A percentile compares a stretch with the other conserved stretches of the same genome.
These are phyloP conservation scores for Candida sanyaensis DNA, from an alignment of 1,139 yeast genomes.

Conservation along the genomic window DNA sequence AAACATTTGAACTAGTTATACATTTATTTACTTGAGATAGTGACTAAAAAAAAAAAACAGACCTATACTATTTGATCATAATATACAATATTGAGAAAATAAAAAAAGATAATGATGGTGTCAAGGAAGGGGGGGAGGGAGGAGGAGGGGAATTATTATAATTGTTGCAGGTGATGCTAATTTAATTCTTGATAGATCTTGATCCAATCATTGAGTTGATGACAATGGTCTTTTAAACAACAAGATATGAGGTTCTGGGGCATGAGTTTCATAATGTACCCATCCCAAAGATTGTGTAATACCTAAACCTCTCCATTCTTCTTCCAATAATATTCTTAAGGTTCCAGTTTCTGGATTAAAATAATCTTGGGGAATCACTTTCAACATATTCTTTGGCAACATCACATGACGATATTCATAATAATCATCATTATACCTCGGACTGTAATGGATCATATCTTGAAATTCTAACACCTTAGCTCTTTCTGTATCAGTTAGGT, in stretches of 20 bases:
- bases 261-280: constrained; percentile 97
- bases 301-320: constrained; percentile 98
- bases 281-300: constrained; percentile 97
- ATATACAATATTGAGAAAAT: background rate
- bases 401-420: constrained; percentile 92
- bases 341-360: constrained; percentile 96
- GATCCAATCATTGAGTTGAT: constrained; percentile 21
- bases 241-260: constrained; percentile 97
- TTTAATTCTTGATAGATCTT: background rate
- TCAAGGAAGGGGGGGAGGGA: no score
- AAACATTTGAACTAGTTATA: background rate
- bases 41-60: background rate
- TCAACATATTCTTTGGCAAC: constrained; percentile 94
- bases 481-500: constrained; percentile 79
- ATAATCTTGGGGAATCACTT: constrained; percentile 93
- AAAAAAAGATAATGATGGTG: no score
- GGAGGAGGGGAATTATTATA: no score
- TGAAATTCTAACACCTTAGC: constrained; percentile 88
- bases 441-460: constrained; percentile 93
- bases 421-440: constrained; percentile 85
- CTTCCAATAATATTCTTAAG: constrained; percentile 84
- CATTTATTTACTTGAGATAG: background rate
- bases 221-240: constrained; percentile 73
- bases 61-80: no score
- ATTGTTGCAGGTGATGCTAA: no score